A percentile compares a stretch with the other conserved stretches of the same genome.
These are phyloP conservation scores for Hyaloperonospora arabidopsidis DNA, from an alignment of 352 stramenopile genomes.

Conservation along the genomic window DNA sequence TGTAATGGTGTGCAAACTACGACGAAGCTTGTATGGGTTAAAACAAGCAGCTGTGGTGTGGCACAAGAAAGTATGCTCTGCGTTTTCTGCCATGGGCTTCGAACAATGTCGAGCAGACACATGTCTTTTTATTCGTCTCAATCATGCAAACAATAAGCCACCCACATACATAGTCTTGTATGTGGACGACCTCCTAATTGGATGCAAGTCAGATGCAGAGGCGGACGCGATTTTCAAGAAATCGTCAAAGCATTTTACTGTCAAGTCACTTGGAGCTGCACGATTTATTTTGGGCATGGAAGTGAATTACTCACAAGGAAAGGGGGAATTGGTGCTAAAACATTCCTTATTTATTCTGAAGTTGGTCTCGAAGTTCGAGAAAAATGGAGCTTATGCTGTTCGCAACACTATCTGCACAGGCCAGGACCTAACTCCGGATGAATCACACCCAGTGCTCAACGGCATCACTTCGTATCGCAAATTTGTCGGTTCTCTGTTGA, in stretches of 20 bases:
- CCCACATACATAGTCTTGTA: neutral
- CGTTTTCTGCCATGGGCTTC: conserved; percentile 6
- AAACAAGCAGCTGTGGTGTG: conserved; percentile 29
- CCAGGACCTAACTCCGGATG: neutral
- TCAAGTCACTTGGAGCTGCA: conserved; percentile 12
- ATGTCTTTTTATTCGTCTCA: neutral
- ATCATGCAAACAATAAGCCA: neutral
- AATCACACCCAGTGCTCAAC: neutral
- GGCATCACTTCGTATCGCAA: conserved; percentile 4
- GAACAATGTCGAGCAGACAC: neutral
- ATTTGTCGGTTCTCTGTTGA: conserved; percentile 13
- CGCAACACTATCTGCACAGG: conserved; percentile 4
- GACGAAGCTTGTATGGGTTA: conserved; percentile 26
- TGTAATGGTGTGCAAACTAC: neutral
- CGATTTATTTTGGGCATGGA: conserved; percentile 15
- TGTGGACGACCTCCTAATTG: neutral
- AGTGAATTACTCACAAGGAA: conserved; percentile 1
- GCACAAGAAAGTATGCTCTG: conserved; percentile 20
- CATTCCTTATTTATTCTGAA: conserved; percentile 8
- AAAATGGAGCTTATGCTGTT: neutral
- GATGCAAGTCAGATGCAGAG: neutral
- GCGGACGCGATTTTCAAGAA: neutral
- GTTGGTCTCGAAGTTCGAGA: conserved; percentile 5
- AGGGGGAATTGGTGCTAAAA: neutral
- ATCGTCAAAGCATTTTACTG: conserved; percentile 3